These are phyloP conservation scores for Triticum monococcum DNA, from an alignment of 176 grass and related monocot genomes.

Conservation along the genomic window DNA sequence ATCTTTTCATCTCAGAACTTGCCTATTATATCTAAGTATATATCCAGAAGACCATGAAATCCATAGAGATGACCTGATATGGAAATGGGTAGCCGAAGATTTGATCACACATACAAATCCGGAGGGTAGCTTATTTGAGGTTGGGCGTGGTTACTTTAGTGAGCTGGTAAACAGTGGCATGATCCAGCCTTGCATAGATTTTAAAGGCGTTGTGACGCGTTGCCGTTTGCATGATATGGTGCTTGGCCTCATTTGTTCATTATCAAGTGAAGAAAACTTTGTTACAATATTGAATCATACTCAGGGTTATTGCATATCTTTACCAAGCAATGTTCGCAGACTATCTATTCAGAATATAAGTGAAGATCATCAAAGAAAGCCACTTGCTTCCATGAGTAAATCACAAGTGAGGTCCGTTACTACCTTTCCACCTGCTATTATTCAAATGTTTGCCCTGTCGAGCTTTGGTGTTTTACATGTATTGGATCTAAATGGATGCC, in stretches of 20 bases:
- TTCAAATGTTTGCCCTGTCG: background rate
- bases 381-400: background rate
- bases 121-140: background rate
- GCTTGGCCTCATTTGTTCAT: background rate
- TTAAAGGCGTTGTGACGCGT: background rate
- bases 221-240: constrained; percentile 16
- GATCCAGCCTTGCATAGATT: background rate
- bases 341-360: background rate
- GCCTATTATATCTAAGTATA: background rate
- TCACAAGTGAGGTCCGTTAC: background rate
- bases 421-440: background rate
- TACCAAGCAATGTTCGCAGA: background rate
- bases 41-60: background rate
- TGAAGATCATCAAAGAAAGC: background rate
- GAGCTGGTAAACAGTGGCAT: background rate
- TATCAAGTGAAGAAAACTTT: background rate
- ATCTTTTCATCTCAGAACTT: background rate
- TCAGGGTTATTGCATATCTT: background rate
- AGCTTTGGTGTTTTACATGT: background rate
- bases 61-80: background rate
- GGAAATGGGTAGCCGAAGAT: background rate
- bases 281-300: background rate
- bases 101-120: background rate
- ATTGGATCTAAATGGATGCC: background rate
- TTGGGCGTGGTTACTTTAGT: background rate